phyloP scores from a whole-genome alignment of 2,329 filamentous ascomycete genomes.

The Zymoseptoria pseudotritici region DNA sequence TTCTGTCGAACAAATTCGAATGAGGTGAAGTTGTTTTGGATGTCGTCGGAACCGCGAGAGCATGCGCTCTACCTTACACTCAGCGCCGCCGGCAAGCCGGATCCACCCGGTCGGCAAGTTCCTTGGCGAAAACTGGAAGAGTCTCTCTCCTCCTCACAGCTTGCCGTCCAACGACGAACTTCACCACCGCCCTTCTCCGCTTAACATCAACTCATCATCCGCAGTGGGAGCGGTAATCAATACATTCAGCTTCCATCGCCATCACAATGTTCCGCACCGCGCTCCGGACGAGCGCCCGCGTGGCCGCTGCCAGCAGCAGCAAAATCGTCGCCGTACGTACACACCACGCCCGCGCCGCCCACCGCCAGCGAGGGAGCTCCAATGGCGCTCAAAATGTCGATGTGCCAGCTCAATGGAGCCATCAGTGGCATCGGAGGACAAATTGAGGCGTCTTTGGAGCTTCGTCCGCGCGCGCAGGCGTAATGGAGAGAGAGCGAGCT shows the following conservation, averaged over 20 bases:
- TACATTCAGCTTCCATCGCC: conserved; percentile 36
- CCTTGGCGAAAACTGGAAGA: background rate
- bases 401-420: conserved; percentile 31
- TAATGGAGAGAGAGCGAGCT: conserved; percentile 10
- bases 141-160: conserved; percentile 5
- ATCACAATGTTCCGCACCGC: conserved; percentile 89
- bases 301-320: conserved; percentile 83
- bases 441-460: conserved; percentile 27
- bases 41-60: too few relatives aligned
- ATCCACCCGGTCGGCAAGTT: too few relatives aligned
- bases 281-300: conserved; percentile 92
- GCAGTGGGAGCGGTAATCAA: conserved; percentile 25
- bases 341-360: conserved; percentile 40
- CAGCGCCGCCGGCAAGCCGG: background rate
- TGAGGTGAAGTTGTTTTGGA: background rate
- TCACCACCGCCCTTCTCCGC: conserved; percentile 22
- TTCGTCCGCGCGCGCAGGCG: conserved; percentile 29
- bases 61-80: background rate
- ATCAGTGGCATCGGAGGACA: conserved; percentile 36
- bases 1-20: background rate
- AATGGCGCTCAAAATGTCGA: conserved; percentile 29
- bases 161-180: conserved; percentile 8
- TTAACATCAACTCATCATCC: conserved; percentile 18
- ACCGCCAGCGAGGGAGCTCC: conserved; percentile 39
- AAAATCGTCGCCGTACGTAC: conserved; percentile 79